Percentiles rank a stretch among this genome's conserved stretches.
Evolutionary conservation across 139 green algal species (phyloP).

Genomic region (Chlorella sp.): DNA sequence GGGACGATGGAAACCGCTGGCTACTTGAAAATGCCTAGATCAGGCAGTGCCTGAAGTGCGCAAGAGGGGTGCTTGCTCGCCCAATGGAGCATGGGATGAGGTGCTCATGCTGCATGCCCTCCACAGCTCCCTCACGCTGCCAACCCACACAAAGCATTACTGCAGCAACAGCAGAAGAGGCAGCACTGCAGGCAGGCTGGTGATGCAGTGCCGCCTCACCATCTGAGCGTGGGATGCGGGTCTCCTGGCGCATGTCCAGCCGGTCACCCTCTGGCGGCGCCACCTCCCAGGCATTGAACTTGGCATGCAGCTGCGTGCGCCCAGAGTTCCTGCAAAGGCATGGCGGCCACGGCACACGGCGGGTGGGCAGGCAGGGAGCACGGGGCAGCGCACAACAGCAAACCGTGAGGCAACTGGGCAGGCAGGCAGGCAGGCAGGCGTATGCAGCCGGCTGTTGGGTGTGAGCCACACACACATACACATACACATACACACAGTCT

Average conservation of each 20-base stretch:
- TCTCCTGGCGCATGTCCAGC: slow-evolving; percentile 58
- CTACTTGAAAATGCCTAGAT: too few relatives aligned
- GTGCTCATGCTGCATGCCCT: neutral
- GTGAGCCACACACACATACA: neutral
- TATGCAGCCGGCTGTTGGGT: neutral
- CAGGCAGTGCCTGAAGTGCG: neutral
- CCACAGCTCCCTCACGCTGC: neutral
- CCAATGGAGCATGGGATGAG: too few relatives aligned
- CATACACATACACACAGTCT: neutral
- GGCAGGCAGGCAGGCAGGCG: neutral
- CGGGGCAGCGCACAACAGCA: neutral
- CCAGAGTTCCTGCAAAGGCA: slow-evolving; percentile 48
- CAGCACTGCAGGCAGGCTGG: neutral
- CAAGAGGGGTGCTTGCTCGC: neutral
- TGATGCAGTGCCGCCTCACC: neutral
- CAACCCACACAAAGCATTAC: neutral
- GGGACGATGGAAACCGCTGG: neutral
- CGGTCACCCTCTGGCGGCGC: slow-evolving; percentile 27
- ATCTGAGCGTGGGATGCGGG: slow-evolving; percentile 47
- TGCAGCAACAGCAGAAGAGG: neutral
- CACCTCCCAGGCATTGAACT: slow-evolving; percentile 83
- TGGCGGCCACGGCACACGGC: neutral
- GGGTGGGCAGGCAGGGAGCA: neutral
- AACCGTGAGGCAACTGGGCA: neutral
- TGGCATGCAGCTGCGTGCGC: slow-evolving; percentile 60